Percentiles rank a stretch among this genome's conserved stretches.
phyloP scores from a whole-genome alignment of 2,329 filamentous ascomycete genomes.

The Penicillium hordei region DNA sequence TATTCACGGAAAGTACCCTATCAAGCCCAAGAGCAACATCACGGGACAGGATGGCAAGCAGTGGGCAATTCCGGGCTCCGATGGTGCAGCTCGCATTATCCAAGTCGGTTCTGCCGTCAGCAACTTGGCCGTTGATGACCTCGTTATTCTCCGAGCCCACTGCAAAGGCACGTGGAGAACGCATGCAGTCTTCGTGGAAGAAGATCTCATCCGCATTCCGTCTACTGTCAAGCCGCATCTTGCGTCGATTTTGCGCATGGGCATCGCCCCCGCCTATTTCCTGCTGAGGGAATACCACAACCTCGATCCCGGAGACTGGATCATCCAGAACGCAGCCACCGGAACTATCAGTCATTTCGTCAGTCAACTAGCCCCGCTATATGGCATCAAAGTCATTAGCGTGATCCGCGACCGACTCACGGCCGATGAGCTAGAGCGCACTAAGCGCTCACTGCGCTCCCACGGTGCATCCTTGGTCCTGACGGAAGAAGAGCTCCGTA shows the following conservation, averaged over 20 bases:
- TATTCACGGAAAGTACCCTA: neutral
- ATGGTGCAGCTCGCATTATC: neutral
- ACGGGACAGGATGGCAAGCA: neutral
- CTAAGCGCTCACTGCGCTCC: neutral
- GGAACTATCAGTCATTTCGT: neutral
- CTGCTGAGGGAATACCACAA: neutral
- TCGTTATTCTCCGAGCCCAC: neutral
- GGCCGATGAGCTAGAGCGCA: neutral
- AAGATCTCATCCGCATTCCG: neutral
- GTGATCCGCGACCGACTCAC: neutral
- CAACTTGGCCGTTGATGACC: neutral
- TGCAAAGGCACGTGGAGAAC: neutral
- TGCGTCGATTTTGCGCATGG: neutral
- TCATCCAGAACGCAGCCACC: neutral
- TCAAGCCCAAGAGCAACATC: neutral
- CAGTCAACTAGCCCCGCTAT: neutral
- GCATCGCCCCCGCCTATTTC: neutral
- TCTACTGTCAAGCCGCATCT: neutral
- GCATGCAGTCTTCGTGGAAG: neutral
- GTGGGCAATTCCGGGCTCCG: neutral
- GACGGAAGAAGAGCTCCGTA: neutral
- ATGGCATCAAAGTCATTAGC: neutral
- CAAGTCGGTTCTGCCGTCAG: neutral
- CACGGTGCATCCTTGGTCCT: neutral
- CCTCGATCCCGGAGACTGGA: neutral